Base-by-base conservation (phyloP, 768 basidiomycete genomes). In the Mycena galopus region DNA sequence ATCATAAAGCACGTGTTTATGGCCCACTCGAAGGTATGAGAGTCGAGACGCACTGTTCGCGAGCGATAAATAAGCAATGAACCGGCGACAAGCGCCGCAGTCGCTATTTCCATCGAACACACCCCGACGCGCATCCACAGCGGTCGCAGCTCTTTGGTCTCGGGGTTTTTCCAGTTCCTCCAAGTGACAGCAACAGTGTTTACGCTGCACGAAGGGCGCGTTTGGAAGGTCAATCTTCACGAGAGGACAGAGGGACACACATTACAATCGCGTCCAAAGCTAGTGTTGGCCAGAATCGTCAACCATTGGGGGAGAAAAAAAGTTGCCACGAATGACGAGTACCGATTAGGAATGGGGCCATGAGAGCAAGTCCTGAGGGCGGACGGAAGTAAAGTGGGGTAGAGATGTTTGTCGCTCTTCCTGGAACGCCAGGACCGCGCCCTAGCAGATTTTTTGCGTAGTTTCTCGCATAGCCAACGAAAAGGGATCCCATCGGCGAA, bases 61-160 rank as follows among this genome's bases (percentile, higher is more conserved):
- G 50, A 42, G 50, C 74, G 67, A 32, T 69, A 42, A 16, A 69
- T 69, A 23, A 75, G 61, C 19, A 75, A 29, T 1, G 71, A 61
- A 0, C 47, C 27, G 8, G 74, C 70, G 19, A 72, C 32, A 7
- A 72, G 37, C 3, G 51, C 29, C 23, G 70, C 73, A 14, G 67
- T 60, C 30, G 37, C 14, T 27, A 74, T n/a, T 64, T 74, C 70
- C 66, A 74, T 27, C 6, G 73, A 51, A 57, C 73, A 74, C 17
- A 68, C 73, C 10, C 23, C 53, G 9, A 65, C 27, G 39, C 73
- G 65, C 57, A 58, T 27, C 63, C 60, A 53, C 56, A 53, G 35
- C 7, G 73, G 70, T 5, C 73, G 69, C 3, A 74, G 23, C 53
- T 42, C 29, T 5, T 37, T 32, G 14, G 27, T 17, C 37, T 67